A percentile compares a stretch with the other conserved stretches of the same genome.
phyloP scores from a whole-genome alignment of 2,329 filamentous ascomycete species.

The Parastagonospora nodorum region DNA sequence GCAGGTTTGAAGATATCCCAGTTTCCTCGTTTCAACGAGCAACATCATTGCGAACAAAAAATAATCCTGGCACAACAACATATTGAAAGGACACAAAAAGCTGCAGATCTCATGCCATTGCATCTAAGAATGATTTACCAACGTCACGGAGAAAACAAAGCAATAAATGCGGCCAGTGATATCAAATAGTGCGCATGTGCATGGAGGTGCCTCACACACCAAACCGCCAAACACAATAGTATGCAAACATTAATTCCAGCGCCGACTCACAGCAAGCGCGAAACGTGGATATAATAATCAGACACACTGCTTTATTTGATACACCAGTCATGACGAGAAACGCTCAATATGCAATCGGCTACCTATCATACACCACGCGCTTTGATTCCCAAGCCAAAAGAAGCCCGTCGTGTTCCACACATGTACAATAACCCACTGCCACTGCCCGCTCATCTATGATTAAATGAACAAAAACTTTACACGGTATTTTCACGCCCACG shows the following conservation, averaged over 20 bases:
- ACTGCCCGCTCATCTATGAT: not conserved
- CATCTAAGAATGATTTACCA: not conserved
- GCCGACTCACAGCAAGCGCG: too few relatives aligned
- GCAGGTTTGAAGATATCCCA: too few relatives aligned
- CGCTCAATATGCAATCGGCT: constrained; percentile 8
- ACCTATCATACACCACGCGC: constrained; percentile 2
- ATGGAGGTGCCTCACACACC: too few relatives aligned
- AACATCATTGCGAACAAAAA: not conserved
- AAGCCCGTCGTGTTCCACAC: not conserved
- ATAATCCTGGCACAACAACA: not conserved
- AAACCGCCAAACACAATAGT: too few relatives aligned
- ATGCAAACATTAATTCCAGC: too few relatives aligned
- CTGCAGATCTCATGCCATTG: not conserved
- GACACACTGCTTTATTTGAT: not conserved
- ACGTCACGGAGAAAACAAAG: too few relatives aligned
- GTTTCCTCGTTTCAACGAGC: too few relatives aligned
- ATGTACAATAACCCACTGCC: constrained; percentile 1
- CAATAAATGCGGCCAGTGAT: too few relatives aligned
- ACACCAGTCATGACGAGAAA: not conserved
- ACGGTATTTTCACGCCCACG: not conserved
- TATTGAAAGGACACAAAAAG: not conserved
- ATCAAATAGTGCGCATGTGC: too few relatives aligned
- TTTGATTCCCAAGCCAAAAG: not conserved
- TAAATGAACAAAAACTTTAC: constrained; percentile 6
- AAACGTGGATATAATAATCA: not conserved